A percentile compares a stretch with the other conserved stretches of the same genome.
Evolutionary conservation across 1,284 basidiomycete genomes (phyloP).

Genomic region (Puccinia polysora): DNA sequence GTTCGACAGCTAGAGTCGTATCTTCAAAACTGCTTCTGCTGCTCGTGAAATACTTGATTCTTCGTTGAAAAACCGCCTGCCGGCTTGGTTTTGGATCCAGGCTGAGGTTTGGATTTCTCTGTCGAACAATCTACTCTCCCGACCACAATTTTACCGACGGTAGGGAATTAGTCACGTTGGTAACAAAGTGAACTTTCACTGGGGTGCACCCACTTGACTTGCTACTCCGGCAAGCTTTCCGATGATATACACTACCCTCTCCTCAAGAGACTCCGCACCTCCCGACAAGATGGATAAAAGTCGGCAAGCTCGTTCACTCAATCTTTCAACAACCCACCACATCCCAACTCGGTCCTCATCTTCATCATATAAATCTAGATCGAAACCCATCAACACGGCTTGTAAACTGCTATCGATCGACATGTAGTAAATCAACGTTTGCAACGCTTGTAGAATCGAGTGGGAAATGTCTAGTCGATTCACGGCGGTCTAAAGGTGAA

Average conservation of each 20-base stretch:
- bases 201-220: conserved; percentile 3
- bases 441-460: conserved; percentile 9
- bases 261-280: conserved; percentile 8
- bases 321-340: conserved; percentile 36
- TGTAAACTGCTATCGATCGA: conserved; percentile 21
- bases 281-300: conserved; percentile 6
- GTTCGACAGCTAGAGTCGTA: neutral
- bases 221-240: conserved; percentile 23
- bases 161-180: too few relatives aligned
- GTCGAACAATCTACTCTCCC: conserved; percentile 4
- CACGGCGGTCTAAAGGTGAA: neutral
- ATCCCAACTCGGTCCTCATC: conserved; percentile 26
- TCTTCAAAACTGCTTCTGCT: conserved; percentile 9
- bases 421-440: conserved; percentile 29
- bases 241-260: neutral
- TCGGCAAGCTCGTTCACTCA: conserved; percentile 8
- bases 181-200: neutral
- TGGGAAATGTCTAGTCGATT: conserved; percentile 14
- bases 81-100: neutral
- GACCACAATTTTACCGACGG: neutral
- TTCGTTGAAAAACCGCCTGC: conserved; percentile 19
- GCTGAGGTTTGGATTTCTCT: neutral
- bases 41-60: conserved; percentile 9
- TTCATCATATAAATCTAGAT: conserved; percentile 26
- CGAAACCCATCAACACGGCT: conserved; percentile 29